Evolutionary conservation across 1,284 basidiomycete species (phyloP), one percentile per base, ranked within the genome.

Genomic region (Psilocybe mexicana): DNA sequence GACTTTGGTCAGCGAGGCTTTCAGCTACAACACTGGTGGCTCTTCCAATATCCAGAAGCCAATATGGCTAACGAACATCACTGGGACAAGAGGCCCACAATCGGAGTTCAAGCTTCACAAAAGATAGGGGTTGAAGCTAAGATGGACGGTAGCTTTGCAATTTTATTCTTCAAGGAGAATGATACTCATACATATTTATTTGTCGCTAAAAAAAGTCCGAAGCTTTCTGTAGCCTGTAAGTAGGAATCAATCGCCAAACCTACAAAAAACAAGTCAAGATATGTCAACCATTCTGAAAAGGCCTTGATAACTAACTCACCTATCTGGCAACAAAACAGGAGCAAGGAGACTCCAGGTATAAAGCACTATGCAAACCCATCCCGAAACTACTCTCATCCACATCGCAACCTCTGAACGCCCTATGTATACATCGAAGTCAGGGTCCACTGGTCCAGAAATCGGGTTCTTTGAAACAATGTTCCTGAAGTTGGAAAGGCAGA

Each of bases 351-450:
- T 96, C 95, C 94, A 97, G 35, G 85, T 83, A 72, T 97, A 98
- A 49, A 98, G 77, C 43, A 87, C 68, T 75, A 96, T 91, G 74
- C 94, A 97, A 35, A 96, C 82, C 95, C 96, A 99, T 66, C 92
- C 92, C 48, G 93, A 96, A 36, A 98, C 90, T 46, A 98, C 84
- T 4, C 97, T 82, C 93, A 98, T 98, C 96, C 97, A 99, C 96
- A 99, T 99, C 2, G 96, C 94, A 3, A 93, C 90, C 69, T 95
- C 92, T 8, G 94, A 96, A 48, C 94, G 86, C 24, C 96, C 96
- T 58, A 99, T 98, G 74, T 93, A 95, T 36, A 98, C 94, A 65
- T 96, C 90, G 36, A 85, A 80, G 54, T 83, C 82, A 40, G 80
- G 79, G 61, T 84, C 79, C 14, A 70, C 72, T 52, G 76, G 70